Percentiles rank a stretch among this genome's conserved stretches.
These are phyloP conservation scores for Cladophialophora bantiana DNA, from an alignment of 2,329 filamentous ascomycete species.

Conservation along the genomic window DNA sequence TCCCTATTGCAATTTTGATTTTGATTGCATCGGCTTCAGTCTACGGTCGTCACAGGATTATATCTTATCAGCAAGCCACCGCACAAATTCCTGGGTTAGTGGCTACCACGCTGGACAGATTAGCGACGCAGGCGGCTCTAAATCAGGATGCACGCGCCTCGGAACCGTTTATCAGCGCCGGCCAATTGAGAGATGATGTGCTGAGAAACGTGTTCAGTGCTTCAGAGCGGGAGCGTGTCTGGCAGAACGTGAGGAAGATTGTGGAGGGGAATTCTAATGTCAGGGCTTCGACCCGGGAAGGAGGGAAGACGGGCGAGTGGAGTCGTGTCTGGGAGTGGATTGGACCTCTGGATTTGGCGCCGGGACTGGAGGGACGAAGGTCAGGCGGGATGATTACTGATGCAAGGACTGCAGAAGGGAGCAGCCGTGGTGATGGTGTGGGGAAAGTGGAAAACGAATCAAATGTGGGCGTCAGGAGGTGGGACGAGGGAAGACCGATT, in stretches of 20 bases:
- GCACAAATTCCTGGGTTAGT: conserved; percentile 83
- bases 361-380: conserved; percentile 39
- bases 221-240: conserved; percentile 77
- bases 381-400: conserved; percentile 40
- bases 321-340: conserved; percentile 74
- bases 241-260: conserved; percentile 80
- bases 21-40: conserved; percentile 57
- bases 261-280: conserved; percentile 96
- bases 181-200: conserved; percentile 90
- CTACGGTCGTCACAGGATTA: conserved; percentile 71
- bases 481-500: conserved; percentile 53
- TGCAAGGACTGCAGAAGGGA: conserved; percentile 25
- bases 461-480: conserved; percentile 41
- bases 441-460: conserved; percentile 41
- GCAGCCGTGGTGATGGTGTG: conserved; percentile 39
- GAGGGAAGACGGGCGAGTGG: conserved; percentile 61
- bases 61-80: conserved; percentile 68
- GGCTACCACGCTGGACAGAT: conserved; percentile 79
- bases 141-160: conserved; percentile 69
- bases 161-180: conserved; percentile 83
- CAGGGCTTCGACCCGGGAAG: conserved; percentile 73
- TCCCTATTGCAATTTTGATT: conserved; percentile 57
- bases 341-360: conserved; percentile 60
- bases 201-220: conserved; percentile 81
- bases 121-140: conserved; percentile 84